Conservation (phyloP, 371 early-diverging fungal species). For the Nematocida minor region DNA sequence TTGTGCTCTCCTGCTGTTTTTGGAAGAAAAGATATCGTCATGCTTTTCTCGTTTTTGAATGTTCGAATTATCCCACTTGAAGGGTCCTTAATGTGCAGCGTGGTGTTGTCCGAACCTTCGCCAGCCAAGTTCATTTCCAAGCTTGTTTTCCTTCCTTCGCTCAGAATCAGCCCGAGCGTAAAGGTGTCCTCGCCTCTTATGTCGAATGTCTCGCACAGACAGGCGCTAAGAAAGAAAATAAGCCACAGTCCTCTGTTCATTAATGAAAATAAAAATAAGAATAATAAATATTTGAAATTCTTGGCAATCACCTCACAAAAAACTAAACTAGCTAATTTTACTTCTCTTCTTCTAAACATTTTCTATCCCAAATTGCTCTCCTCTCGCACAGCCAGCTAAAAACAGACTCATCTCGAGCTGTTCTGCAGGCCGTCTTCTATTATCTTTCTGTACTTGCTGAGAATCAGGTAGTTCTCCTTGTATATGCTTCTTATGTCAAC, state of each 20-base stretch:
- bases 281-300: background rate
- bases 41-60: conserved; percentile 13
- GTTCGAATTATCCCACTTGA: background rate
- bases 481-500: background rate
- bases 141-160: background rate
- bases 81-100: conserved; percentile 19
- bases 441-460: background rate
- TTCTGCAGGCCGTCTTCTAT: conserved; percentile 3
- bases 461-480: background rate
- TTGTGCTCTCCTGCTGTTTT: background rate
- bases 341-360: no score
- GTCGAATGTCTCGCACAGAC: background rate
- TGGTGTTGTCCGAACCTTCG: background rate
- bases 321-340: no score
- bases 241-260: background rate
- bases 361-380: no score
- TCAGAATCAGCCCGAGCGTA: background rate
- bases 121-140: background rate
- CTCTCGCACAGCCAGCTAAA: background rate
- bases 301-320: no score
- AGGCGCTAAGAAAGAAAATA: background rate
- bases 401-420: background rate
- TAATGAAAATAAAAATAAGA: conserved; percentile 10
- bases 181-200: background rate
- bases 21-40: conserved; percentile 15